These are phyloP conservation scores for Vaccinium corymbosum DNA, from an alignment of 148 eudicot species.

Conservation along the genomic window DNA sequence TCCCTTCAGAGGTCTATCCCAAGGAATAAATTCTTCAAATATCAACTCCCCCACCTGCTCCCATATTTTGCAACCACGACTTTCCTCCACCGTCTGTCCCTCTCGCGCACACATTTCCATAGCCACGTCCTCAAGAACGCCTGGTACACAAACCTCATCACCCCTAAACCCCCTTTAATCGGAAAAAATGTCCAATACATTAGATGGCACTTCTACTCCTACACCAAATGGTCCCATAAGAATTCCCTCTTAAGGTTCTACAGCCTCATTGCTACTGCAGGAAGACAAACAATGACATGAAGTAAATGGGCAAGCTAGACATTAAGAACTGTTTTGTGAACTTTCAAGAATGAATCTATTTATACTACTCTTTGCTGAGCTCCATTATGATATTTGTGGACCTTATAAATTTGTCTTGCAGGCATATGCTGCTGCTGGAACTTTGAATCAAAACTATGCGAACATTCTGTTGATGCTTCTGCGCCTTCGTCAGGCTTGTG, in stretches of 20 bases:
- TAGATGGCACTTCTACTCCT: neutral
- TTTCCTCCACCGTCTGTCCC: neutral
- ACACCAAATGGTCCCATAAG: neutral
- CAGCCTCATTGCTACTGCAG: neutral
- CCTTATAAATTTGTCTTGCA: slow-evolving; percentile 31
- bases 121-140: neutral
- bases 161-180: neutral
- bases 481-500: slow-evolving; percentile 99
- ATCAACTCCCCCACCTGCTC: neutral
- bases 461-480: slow-evolving; percentile 91
- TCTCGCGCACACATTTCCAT: neutral
- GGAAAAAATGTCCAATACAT: neutral
- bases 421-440: slow-evolving; percentile 98
- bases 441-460: slow-evolving; percentile 90
- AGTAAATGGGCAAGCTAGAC: neutral
- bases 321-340: neutral
- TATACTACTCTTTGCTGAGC: neutral
- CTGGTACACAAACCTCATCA: neutral
- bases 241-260: neutral
- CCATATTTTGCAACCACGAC: neutral
- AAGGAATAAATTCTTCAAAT: neutral
- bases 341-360: neutral
- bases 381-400: slow-evolving; percentile 1
- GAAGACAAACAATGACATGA: neutral
- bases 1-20: neutral